Evolutionary conservation across 1,284 basidiomycete species (phyloP).

Genomic region (Melampsora larici-populina): DNA sequence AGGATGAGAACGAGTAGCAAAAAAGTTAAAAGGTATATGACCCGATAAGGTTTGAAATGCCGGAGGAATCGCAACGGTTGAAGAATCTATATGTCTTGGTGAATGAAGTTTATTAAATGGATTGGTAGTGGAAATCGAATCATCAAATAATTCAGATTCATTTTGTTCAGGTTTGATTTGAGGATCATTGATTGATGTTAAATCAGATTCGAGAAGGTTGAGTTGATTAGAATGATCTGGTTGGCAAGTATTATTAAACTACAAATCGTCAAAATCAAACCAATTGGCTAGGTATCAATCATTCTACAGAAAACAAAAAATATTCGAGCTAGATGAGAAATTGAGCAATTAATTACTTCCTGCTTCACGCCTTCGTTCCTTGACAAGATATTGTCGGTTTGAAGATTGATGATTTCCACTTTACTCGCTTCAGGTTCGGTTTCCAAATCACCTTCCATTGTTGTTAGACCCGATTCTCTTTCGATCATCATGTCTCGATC

Average conservation of each 20-base stretch:
- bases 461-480: background rate
- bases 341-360: constrained; percentile 5
- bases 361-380: background rate
- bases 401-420: background rate
- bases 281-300: background rate
- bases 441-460: background rate
- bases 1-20: constrained; percentile 39
- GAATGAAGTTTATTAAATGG: constrained; percentile 1
- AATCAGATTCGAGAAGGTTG: background rate
- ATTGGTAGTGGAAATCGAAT: background rate
- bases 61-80: constrained; percentile 29
- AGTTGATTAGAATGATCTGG: background rate
- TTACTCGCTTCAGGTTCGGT: background rate
- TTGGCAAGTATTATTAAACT: background rate
- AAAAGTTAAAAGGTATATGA: constrained; percentile 23
- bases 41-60: constrained; percentile 35
- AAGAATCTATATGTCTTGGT: constrained; percentile 21
- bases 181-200: background rate
- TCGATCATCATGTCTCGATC: background rate
- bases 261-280: background rate
- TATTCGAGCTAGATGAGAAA: background rate
- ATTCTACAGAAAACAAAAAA: background rate
- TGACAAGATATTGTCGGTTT: background rate
- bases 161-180: background rate
- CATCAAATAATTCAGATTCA: background rate